Evolutionary conservation across 768 basidiomycete species (phyloP).

Genomic region (Xerocomellus amylosporus): DNA sequence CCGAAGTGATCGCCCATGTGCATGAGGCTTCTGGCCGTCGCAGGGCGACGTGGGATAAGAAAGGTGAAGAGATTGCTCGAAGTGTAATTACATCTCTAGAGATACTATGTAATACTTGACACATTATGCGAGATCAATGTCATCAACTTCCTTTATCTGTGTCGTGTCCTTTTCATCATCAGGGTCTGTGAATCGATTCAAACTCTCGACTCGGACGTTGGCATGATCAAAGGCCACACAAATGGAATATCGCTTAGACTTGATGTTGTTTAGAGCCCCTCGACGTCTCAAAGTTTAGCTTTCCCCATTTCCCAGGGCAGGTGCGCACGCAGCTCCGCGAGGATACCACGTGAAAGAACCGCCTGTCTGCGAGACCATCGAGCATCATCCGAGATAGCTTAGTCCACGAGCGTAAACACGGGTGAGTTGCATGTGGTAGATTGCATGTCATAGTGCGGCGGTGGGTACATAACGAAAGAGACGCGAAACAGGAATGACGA

Average conservation of each 20-base stretch:
- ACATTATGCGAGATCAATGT: conserved; percentile 20
- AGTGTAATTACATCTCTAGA: conserved; percentile 57
- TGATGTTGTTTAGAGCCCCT: conserved; percentile 41
- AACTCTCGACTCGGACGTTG: conserved; percentile 46
- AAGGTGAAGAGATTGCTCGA: conserved; percentile 43
- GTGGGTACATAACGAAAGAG: conserved; percentile 26
- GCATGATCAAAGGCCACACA: conserved; percentile 80
- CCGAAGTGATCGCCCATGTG: conserved; percentile 5
- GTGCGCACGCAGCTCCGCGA: background rate
- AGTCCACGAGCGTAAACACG: background rate
- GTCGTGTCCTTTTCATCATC: conserved; percentile 40
- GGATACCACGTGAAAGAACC: background rate
- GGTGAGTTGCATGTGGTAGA: conserved; percentile 20
- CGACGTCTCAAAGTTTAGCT: background rate
- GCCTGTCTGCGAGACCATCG: background rate
- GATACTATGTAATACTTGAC: conserved; percentile 9
- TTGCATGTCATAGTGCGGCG: conserved; percentile 29
- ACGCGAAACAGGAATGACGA: conserved; percentile 13
- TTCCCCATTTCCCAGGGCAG: too few species aligned
- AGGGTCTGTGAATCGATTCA: conserved; percentile 40
- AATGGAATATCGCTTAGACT: conserved; percentile 59
- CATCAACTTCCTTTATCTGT: conserved; percentile 12
- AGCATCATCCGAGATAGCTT: background rate
- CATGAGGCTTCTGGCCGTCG: conserved; percentile 4
- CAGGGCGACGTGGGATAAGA: conserved; percentile 23